These are phyloP conservation scores for Annulohypoxylon nitens DNA, from an alignment of 495 filamentous ascomycete genomes.

Conservation along the genomic window DNA sequence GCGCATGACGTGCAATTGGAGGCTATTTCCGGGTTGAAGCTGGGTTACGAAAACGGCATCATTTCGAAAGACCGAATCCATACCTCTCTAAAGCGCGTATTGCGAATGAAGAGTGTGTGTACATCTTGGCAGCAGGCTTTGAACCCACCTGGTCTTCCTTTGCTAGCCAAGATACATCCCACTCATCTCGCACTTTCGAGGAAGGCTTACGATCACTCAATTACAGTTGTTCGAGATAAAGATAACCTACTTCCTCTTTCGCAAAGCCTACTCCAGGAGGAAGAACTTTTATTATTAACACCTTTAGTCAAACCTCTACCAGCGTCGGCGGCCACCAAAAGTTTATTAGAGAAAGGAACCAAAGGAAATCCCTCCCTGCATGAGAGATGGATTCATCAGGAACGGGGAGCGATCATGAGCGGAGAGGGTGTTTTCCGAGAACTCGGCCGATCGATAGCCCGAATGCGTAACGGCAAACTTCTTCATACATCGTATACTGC, in stretches of 20 bases:
- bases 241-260: slow-evolving; percentile 82
- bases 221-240: slow-evolving; percentile 87
- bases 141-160: slow-evolving; percentile 77
- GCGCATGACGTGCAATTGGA: slow-evolving; percentile 89
- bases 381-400: slow-evolving; percentile 66
- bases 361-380: slow-evolving; percentile 61
- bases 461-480: slow-evolving; percentile 83
- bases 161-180: slow-evolving; percentile 81
- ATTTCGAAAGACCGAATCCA: slow-evolving; percentile 80
- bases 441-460: slow-evolving; percentile 81
- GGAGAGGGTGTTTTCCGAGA: slow-evolving; percentile 90
- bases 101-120: slow-evolving; percentile 79
- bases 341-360: slow-evolving; percentile 61
- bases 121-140: slow-evolving; percentile 88
- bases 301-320: slow-evolving; percentile 88
- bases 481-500: slow-evolving; percentile 93
- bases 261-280: slow-evolving; percentile 79
- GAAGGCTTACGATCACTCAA: slow-evolving; percentile 85
- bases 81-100: slow-evolving; percentile 77
- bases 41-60: slow-evolving; percentile 87
- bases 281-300: slow-evolving; percentile 85
- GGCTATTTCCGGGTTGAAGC: slow-evolving; percentile 84
- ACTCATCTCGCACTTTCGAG: slow-evolving; percentile 82
- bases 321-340: slow-evolving; percentile 78
- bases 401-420: slow-evolving; percentile 81